phyloP scores from a whole-genome alignment of 305 asterid species.

The Andrographis paniculata region DNA sequence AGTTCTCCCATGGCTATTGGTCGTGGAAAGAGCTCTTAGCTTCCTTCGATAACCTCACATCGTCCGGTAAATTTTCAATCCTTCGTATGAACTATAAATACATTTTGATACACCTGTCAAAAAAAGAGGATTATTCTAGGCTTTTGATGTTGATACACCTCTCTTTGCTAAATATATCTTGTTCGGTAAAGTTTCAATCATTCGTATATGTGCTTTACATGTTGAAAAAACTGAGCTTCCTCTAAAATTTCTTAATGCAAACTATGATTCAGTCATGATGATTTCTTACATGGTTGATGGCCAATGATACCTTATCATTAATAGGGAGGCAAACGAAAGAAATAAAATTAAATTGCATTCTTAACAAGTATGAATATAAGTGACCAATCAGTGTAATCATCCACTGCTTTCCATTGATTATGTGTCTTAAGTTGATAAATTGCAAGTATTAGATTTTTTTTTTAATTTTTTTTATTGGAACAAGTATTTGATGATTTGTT shows the following conservation, averaged over 20 bases:
- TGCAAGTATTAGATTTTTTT: conserved; percentile 12
- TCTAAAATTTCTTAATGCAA: conserved; percentile 96
- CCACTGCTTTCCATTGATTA: conserved; percentile 10
- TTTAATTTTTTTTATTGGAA: conserved; percentile 8
- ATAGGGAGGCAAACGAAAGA: conserved; percentile 61
- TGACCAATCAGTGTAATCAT: conserved; percentile 7
- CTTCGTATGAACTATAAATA: no score
- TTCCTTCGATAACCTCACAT: no score
- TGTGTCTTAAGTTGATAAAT: conserved; percentile 11
- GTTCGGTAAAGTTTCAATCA: no score
- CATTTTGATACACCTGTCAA: no score
- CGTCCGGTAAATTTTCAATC: no score
- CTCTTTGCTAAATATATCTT: no score
- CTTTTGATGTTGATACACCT: no score
- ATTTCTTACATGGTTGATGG: conserved; percentile 99
- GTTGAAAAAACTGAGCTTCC: conserved; percentile 98
- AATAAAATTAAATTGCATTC: conserved; percentile 6
- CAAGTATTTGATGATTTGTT: conserved; percentile 5
- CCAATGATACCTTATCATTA: conserved; percentile 90
- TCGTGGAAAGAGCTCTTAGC: no score
- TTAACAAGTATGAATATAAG: conserved; percentile 13
- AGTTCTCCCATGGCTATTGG: no score
- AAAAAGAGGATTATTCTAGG: no score
- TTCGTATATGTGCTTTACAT: conserved; percentile 98
- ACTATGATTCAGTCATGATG: conserved; percentile 95